These are phyloP conservation scores for Boechera stricta DNA, from an alignment of 345 rosid species.

Conservation along the genomic window DNA sequence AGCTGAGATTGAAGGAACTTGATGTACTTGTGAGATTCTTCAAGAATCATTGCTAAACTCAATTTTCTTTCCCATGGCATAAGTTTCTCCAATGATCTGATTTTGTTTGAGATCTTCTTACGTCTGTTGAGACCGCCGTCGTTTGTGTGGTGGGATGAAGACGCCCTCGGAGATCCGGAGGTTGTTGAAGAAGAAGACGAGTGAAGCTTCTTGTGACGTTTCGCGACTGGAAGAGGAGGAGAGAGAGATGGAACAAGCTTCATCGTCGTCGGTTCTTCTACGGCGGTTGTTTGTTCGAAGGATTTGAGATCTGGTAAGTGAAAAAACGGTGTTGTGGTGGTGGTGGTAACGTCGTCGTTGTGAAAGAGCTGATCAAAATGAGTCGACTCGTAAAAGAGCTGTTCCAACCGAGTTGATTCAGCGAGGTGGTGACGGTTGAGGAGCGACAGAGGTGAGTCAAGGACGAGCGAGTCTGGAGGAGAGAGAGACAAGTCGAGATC, in stretches of 20 bases:
- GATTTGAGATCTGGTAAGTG: constrained; percentile 39
- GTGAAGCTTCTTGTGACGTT: constrained; percentile 14
- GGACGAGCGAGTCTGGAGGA: background rate
- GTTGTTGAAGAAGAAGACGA: constrained; percentile 11
- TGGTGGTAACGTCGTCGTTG: background rate
- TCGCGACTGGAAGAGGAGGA: constrained; percentile 1
- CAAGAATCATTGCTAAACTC: constrained; percentile 57
- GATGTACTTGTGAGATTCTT: constrained; percentile 67
- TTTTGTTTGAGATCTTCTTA: constrained; percentile 53
- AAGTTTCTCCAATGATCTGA: constrained; percentile 58
- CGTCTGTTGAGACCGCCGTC: constrained; percentile 21
- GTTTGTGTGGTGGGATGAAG: background rate
- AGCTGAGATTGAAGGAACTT: constrained; percentile 65
- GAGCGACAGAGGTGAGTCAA: constrained; percentile 7
- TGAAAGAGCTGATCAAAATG: background rate
- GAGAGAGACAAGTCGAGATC: background rate
- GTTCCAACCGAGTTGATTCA: constrained; percentile 20
- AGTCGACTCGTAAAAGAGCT: background rate
- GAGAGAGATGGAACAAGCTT: constrained; percentile 11
- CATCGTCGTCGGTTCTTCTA: background rate
- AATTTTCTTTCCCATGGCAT: constrained; percentile 66
- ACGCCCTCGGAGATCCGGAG: background rate
- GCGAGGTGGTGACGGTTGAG: constrained; percentile 16
- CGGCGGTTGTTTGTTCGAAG: constrained; percentile 23
- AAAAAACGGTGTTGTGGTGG: constrained; percentile 18